Percentiles rank a stretch among this genome's conserved stretches.
Evolutionary conservation across 345 rosid genomes (phyloP).

Genomic region (Carallia brachiata): DNA sequence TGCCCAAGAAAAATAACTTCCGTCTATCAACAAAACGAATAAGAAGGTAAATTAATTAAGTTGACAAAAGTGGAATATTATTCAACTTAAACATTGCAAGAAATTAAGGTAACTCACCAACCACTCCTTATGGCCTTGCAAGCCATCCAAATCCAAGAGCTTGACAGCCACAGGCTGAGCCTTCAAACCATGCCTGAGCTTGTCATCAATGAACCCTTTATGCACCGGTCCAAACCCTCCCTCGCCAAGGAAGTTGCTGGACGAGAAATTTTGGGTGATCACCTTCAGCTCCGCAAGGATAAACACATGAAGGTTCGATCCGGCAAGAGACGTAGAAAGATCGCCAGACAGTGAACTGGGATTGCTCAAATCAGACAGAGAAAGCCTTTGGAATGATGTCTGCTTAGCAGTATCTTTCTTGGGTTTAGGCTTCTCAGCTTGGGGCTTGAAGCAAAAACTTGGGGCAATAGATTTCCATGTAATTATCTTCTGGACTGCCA

Average conservation of each 20-base stretch:
- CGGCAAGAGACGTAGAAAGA: conserved; percentile 72
- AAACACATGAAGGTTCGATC: conserved; percentile 71
- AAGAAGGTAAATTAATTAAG: background rate
- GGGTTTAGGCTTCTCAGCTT: conserved; percentile 18
- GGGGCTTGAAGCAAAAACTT: conserved; percentile 44
- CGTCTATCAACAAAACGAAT: conserved; percentile 40
- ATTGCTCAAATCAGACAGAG: conserved; percentile 64
- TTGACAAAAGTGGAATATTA: background rate
- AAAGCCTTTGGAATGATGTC: conserved; percentile 54
- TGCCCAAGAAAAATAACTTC: conserved; percentile 87
- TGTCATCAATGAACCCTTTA: conserved; percentile 84
- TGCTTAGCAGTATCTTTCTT: conserved; percentile 46
- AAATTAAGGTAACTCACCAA: conserved; percentile 45
- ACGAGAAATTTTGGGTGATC: conserved; percentile 71
- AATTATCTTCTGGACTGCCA: conserved; percentile 43
- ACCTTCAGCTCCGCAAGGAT: conserved; percentile 68
- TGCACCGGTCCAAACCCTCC: conserved; percentile 95
- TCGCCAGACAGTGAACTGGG: conserved; percentile 66
- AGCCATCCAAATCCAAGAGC: conserved; percentile 70
- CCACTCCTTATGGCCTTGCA: conserved; percentile 94
- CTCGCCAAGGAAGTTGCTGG: conserved; percentile 70
- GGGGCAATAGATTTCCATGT: conserved; percentile 53
- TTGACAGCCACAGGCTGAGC: conserved; percentile 93
- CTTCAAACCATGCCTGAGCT: conserved; percentile 72
- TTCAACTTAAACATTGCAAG: background rate